Evolutionary conservation across 2,329 filamentous ascomycete genomes (phyloP).

Genomic region (Bipolaris zeicola): DNA sequence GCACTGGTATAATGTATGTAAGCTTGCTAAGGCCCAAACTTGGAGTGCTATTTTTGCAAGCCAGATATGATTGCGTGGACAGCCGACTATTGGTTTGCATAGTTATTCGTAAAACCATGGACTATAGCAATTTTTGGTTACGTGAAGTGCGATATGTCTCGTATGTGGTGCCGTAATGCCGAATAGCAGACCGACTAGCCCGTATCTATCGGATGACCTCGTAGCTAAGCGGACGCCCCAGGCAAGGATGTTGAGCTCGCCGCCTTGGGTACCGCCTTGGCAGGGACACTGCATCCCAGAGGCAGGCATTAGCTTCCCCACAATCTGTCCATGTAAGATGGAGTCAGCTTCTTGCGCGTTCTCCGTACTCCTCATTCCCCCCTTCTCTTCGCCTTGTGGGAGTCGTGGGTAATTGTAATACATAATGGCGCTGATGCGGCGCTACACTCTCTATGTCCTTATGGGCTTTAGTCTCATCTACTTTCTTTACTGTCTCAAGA

Average conservation of each 20-base stretch:
- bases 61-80: neutral
- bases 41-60: neutral
- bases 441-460: constrained; percentile 45
- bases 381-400: constrained; percentile 11
- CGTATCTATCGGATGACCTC: neutral
- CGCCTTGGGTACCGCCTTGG: neutral
- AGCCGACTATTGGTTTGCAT: neutral
- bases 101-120: neutral
- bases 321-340: neutral
- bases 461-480: constrained; percentile 45
- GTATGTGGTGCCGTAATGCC: neutral
- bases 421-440: constrained; percentile 48
- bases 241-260: neutral
- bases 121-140: neutral
- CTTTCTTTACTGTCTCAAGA: constrained; percentile 46
- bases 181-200: neutral
- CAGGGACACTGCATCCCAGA: neutral
- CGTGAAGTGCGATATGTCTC: neutral
- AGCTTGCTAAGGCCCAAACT: no score
- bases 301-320: neutral
- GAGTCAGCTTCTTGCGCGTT: neutral
- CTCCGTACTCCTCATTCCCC: neutral
- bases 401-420: constrained; percentile 18
- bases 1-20: no score
- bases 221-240: neutral